Evolutionary conservation across 2,329 filamentous ascomycete species (phyloP), one percentile per base, ranked within the genome.

Genomic region (Phialophora chinensis): DNA sequence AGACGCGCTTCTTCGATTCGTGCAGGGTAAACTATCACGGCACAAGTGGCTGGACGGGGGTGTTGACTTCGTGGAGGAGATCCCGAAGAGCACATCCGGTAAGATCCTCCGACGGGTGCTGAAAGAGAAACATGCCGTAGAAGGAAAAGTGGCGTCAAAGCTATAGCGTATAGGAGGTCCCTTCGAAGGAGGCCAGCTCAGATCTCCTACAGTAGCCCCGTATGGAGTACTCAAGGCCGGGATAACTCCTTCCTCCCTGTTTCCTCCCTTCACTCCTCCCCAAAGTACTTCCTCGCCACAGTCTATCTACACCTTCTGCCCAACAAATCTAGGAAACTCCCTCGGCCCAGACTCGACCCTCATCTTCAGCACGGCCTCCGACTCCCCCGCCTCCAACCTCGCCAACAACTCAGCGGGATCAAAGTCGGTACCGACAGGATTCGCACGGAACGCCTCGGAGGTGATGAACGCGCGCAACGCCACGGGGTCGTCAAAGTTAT

Each of bases 21-120:
- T 92, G 3, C 82, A 86, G 74, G 83, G 86, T 56, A 88, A 87
- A 77, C 90, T 91, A 76, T 87, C 90, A 1, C 81, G 85, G 29
- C 74, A 78, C 54, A 80, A 79, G 67, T 78, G 77, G 77, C 66
- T 79, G 20, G 72, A 66, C 57, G 72, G 72, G 4, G 77, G 77
- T 61, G 72, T 78, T 29, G 76, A 77, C 47, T 73, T 78, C 55
- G 60, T 77, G 10, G 66, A 75, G 20, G 27, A 55, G 23, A 56
- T 69, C 8, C 77, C 77, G 5, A 79, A 78, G 72, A 78, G 75
- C 66, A 71, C 76, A 0, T 75, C 74, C n/a, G 77, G 77, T 1
- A 79, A 79, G 71, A 76, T 79, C 20, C 62, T 79, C 67, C 70
- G 73, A 44, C 75, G 72, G 60, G 70, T 75, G 23, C 69, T 81